phyloP scores from a whole-genome alignment of 2,329 filamentous ascomycete genomes.

The Talaromyces sp. region DNA sequence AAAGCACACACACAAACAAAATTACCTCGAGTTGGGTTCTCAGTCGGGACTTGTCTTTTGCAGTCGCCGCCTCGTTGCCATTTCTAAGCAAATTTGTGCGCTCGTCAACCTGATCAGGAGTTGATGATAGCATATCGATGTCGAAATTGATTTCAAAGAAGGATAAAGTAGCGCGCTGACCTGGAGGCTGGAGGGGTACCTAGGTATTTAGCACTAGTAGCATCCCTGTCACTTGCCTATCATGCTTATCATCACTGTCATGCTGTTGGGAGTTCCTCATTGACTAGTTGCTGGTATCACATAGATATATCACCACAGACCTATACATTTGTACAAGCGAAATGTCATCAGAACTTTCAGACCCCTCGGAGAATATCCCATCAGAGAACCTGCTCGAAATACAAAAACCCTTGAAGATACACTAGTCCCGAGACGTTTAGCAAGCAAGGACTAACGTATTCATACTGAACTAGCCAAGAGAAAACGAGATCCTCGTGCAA shows the following conservation, averaged over 20 bases:
- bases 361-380: neutral
- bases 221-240: neutral
- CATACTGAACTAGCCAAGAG: neutral
- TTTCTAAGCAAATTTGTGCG: conserved; percentile 9
- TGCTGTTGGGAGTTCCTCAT: neutral
- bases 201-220: too few species aligned
- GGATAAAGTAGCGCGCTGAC: too few species aligned
- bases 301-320: neutral
- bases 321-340: neutral
- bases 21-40: conserved; percentile 13
- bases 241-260: neutral
- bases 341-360: neutral
- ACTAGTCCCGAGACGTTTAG: neutral
- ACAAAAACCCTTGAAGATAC: neutral
- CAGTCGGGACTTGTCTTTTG: conserved; percentile 3
- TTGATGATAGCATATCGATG: conserved; percentile 9
- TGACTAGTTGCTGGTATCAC: neutral
- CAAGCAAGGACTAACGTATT: neutral
- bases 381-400: neutral
- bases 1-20: conserved; percentile 12
- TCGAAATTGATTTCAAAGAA: neutral
- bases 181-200: too few species aligned
- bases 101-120: conserved; percentile 9
- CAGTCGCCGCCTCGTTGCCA: neutral
- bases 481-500: neutral